A percentile compares a stretch with the other conserved stretches of the same genome.
These are phyloP conservation scores for Fraxinus velutina DNA, from an alignment of 305 asterid genomes.

Conservation along the genomic window DNA sequence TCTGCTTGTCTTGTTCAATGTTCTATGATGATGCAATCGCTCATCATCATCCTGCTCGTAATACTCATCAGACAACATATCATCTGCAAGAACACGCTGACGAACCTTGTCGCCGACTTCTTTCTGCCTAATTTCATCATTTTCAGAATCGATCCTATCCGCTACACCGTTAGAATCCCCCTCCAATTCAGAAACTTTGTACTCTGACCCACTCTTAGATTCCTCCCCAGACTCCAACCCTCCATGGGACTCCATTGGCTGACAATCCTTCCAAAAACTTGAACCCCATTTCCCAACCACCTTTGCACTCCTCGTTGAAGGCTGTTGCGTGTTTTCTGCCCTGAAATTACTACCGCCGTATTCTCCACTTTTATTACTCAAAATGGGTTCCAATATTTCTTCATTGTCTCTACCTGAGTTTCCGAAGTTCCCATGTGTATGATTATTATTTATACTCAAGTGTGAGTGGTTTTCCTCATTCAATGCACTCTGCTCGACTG, in stretches of 20 bases:
- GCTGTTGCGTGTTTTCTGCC: slow-evolving; percentile 40
- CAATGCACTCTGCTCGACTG: slow-evolving; percentile 41
- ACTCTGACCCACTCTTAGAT: slow-evolving; percentile 85
- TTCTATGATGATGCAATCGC: slow-evolving; percentile 55
- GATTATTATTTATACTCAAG: slow-evolving; percentile 38
- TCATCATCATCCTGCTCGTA: slow-evolving; percentile 97
- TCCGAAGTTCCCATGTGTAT: slow-evolving; percentile 39
- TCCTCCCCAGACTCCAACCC: slow-evolving; percentile 80
- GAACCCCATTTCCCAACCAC: slow-evolving; percentile 79
- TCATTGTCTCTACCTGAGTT: slow-evolving; percentile 32
- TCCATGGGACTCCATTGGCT: slow-evolving; percentile 41
- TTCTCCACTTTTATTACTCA: slow-evolving; percentile 46
- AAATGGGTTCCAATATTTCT: slow-evolving; percentile 49
- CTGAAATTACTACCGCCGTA: slow-evolving; percentile 31
- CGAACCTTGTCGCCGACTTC: slow-evolving; percentile 46
- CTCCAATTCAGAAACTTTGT: slow-evolving; percentile 77
- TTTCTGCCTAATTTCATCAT: slow-evolving; percentile 42
- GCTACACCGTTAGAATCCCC: slow-evolving; percentile 64
- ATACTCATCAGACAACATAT: slow-evolving; percentile 97
- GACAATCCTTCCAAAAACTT: slow-evolving; percentile 79
- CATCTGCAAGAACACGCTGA: slow-evolving; percentile 71
- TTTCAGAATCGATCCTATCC: slow-evolving; percentile 55
- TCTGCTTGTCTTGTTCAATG: slow-evolving; percentile 48
- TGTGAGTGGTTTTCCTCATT: slow-evolving; percentile 48
- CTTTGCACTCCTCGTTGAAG: slow-evolving; percentile 40